Percentiles rank a stretch among this genome's conserved stretches.
Conservation (phyloP, 192 early-diverging fungal species). For the Coemansia sp. region DNA sequence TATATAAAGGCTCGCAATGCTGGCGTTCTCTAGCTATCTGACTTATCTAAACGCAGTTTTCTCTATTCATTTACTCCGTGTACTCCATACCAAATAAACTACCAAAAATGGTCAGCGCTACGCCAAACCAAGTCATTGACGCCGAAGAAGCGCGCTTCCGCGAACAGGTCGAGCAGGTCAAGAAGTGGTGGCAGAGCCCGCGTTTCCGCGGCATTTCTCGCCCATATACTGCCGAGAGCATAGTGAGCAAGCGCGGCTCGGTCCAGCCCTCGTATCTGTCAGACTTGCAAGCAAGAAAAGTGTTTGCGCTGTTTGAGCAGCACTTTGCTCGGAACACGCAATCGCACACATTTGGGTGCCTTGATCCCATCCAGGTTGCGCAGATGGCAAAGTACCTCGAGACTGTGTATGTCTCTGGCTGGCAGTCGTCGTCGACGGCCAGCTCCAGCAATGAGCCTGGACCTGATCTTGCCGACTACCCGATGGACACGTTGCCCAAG, state of each 20-base stretch:
- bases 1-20: not conserved
- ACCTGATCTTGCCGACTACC: constrained; percentile 98
- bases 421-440: constrained; percentile 97
- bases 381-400: constrained; percentile 98
- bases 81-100: not conserved
- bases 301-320: constrained; percentile 77
- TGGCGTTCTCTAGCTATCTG: not conserved
- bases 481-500: constrained; percentile 97
- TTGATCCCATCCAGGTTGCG: constrained; percentile 91
- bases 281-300: constrained; percentile 87
- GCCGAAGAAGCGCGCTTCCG: constrained; percentile 77
- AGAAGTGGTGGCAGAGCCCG: constrained; percentile 81
- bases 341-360: constrained; percentile 90
- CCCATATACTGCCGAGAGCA: constrained; percentile 81
- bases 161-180: constrained; percentile 77
- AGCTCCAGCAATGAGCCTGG: constrained; percentile 94
- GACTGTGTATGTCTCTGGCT: constrained; percentile 96
- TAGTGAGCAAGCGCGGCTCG: constrained; percentile 87
- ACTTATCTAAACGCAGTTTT: not conserved
- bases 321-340: constrained; percentile 78
- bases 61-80: constrained; percentile 1
- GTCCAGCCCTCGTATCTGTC: constrained; percentile 75
- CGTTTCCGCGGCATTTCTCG: constrained; percentile 82
- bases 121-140: constrained; percentile 27
- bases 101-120: constrained; percentile 28